A percentile compares a stretch with the other conserved stretches of the same genome.
phyloP scores from a whole-genome alignment of 208 protist species.

The Wallacemonas sp. region DNA sequence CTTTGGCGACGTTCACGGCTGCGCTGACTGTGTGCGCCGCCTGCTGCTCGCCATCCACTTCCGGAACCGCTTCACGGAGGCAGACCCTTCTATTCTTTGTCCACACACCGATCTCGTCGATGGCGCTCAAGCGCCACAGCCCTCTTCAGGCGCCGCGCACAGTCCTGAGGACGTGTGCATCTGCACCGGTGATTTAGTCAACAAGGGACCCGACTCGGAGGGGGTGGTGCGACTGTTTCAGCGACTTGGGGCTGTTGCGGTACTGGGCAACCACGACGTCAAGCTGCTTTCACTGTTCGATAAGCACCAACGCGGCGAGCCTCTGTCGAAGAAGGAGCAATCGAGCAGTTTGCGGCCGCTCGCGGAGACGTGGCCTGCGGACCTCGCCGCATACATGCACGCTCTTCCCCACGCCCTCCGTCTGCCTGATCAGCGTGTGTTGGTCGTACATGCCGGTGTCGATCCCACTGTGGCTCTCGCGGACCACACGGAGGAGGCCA shows the following conservation, averaged over 20 bases:
- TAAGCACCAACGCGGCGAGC: conserved; percentile 17
- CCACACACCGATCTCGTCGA: background rate
- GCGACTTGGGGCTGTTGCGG: conserved; percentile 51
- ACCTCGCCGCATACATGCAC: conserved; percentile 51
- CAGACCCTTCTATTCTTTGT: background rate
- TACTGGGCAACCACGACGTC: conserved; percentile 80
- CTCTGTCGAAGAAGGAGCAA: conserved; percentile 27
- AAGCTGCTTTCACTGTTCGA: conserved; percentile 48
- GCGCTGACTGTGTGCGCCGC: conserved; percentile 38
- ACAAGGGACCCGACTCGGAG: conserved; percentile 79
- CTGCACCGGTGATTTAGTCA: conserved; percentile 75
- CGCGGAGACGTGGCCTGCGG: conserved; percentile 38
- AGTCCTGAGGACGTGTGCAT: conserved; percentile 59
- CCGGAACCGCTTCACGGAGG: conserved; percentile 12
- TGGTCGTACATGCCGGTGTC: conserved; percentile 80
- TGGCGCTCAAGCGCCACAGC: background rate
- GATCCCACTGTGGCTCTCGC: conserved; percentile 45
- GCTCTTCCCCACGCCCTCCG: conserved; percentile 61
- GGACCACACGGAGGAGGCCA: conserved; percentile 33
- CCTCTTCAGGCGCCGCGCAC: background rate
- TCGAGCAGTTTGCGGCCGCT: conserved; percentile 36
- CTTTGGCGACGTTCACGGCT: conserved; percentile 83
- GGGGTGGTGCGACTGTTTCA: conserved; percentile 54
- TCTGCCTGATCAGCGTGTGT: conserved; percentile 42
- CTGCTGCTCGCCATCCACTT: conserved; percentile 58